Conservation (phyloP, 2,329 filamentous ascomycete species). For the Talaromyces sp. region DNA sequence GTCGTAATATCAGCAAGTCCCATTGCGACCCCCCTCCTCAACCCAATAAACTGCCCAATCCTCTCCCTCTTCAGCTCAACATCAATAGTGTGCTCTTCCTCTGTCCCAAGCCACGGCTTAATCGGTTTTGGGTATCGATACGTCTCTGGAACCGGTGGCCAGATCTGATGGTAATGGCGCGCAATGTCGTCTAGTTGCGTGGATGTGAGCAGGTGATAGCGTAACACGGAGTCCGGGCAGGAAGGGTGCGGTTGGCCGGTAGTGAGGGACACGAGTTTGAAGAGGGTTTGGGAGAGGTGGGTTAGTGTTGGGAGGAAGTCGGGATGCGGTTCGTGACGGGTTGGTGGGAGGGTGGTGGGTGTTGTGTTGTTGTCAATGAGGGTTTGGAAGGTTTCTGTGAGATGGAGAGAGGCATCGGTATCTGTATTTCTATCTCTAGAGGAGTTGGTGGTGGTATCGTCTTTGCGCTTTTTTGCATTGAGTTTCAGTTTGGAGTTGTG, state of each 20-base stretch:
- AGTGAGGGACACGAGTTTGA: constrained; percentile 34
- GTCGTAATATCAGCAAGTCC: neutral
- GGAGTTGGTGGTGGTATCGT: neutral
- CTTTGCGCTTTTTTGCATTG: neutral
- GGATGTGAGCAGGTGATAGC: constrained; percentile 44
- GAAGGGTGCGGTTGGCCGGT: constrained; percentile 38
- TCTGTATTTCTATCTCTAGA: neutral
- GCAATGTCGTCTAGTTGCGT: constrained; percentile 44
- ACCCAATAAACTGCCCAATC: constrained; percentile 47
- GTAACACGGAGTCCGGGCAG: constrained; percentile 40
- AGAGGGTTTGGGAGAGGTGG: neutral
- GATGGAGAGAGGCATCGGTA: neutral
- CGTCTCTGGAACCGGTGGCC: constrained; percentile 34
- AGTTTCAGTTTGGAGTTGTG: neutral
- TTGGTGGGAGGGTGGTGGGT: neutral
- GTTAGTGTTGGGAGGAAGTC: neutral
- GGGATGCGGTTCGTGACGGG: neutral
- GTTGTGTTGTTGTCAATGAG: neutral
- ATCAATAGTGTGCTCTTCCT: constrained; percentile 25
- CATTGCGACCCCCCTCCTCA: constrained; percentile 34
- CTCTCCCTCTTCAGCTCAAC: constrained; percentile 41
- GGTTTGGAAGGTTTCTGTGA: neutral
- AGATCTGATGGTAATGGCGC: constrained; percentile 44
- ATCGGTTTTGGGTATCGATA: constrained; percentile 36
- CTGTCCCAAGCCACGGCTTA: constrained; percentile 32